A percentile compares a stretch with the other conserved stretches of the same genome.
phyloP scores from a whole-genome alignment of 2,329 filamentous ascomycete genomes.

The Aspergillus neotritici region DNA sequence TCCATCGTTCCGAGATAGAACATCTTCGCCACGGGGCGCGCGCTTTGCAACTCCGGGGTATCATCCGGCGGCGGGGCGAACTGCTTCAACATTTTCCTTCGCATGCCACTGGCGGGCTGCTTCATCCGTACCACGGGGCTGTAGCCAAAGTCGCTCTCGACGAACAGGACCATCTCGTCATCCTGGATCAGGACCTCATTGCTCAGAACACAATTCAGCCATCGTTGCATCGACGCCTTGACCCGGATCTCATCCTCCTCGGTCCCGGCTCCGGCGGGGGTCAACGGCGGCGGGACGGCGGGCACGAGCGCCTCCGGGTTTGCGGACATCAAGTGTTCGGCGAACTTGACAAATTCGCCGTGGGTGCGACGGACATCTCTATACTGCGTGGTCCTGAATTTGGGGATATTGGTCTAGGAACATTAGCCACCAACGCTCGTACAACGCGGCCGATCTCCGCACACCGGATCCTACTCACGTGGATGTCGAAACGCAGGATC shows the following conservation, averaged over 20 bases:
- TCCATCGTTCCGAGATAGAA: constrained; percentile 97
- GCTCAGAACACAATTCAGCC: constrained; percentile 88
- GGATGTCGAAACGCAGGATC: constrained; percentile 89
- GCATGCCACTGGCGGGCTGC: constrained; percentile 91
- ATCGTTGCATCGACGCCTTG: constrained; percentile 84
- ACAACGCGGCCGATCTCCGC: too few relatives aligned
- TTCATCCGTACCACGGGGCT: constrained; percentile 92
- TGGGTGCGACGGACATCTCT: constrained; percentile 93
- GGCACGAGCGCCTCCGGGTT: constrained; percentile 94
- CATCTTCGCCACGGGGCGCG: constrained; percentile 83
- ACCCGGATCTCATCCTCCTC: constrained; percentile 90
- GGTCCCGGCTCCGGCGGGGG: constrained; percentile 88
- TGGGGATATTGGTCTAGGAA: constrained; percentile 87
- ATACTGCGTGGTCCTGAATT: constrained; percentile 96
- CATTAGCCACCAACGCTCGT: constrained; percentile 1
- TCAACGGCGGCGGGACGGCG: constrained; percentile 88
- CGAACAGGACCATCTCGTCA: constrained; percentile 95
- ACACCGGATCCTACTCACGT: constrained; percentile 56
- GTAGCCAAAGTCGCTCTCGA: constrained; percentile 98
- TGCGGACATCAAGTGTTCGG: constrained; percentile 91
- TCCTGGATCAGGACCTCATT: constrained; percentile 92
- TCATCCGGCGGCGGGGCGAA: constrained; percentile 97
- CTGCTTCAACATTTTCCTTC: constrained; percentile 93
- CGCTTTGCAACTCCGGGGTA: constrained; percentile 86
- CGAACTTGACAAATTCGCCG: constrained; percentile 94